Base-by-base conservation (phyloP, 441 rosid species). In the Kokia cookei region DNA sequence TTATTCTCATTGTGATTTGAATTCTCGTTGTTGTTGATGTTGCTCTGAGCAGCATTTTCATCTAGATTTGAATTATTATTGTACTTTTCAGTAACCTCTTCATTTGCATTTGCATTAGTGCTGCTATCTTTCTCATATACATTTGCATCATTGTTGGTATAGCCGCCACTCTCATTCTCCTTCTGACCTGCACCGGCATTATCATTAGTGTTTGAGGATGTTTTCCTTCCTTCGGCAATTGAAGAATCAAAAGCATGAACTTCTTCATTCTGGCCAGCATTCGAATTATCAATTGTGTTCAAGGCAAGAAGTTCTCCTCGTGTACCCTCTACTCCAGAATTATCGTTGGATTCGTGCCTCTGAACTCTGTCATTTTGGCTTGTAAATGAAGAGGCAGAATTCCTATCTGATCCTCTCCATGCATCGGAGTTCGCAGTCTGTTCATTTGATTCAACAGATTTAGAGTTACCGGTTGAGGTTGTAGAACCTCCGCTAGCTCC, bases 231-330 rank as follows among this genome's bases (percentile, higher is more conserved):
- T 73, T 77, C 61, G 60, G 76, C 53, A 53, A 6, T 29, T 37
- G 85, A 60, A 65, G 86, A 66, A 57, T 76, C 76, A 3, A 77
- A 75, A 80, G 90, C 80, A 69, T 71, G 82, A 51, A 45, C 83
- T 69, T 77, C 84, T 73, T 86, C 90, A 26, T 83, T 86, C 60
- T 84, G 79, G 58, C 74, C 83, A 24, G 35, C 80, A 64, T 81
- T 80, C n/a, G 73, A 50, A 59, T 79, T 83, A 65, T 76, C 86
- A 59, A 76, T 80, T 57, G 65, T 71, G 62, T 81, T 79, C 51
- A 73, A 75, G 7, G 82, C 68, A 54, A 69, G 35, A 71, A 78
- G 81, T 67, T 74, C 86, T 77, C 83, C 81, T 64, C 60, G 77
- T 37, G 73, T 77, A 42, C 81, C 62, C 51, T 79, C 82, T 15